These are phyloP conservation scores for Circinella minor DNA, from an alignment of 371 early-diverging fungal species.

Conservation along the genomic window DNA sequence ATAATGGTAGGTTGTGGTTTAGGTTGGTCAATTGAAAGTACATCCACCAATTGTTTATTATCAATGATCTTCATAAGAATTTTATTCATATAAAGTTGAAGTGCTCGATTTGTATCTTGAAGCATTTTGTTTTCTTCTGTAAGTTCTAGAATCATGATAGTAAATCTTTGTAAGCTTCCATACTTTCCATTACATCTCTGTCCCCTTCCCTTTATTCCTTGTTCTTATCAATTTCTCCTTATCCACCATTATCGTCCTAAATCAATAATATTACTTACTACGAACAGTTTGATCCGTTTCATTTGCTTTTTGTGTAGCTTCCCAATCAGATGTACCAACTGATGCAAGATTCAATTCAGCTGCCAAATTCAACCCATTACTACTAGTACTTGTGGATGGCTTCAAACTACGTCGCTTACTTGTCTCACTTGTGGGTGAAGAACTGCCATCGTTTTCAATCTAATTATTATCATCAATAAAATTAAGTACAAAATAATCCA, in stretches of 20 bases:
- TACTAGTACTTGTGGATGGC: slow-evolving; percentile 26
- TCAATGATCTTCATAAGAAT: slow-evolving; percentile 55
- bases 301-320: slow-evolving; percentile 26
- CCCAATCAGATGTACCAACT: slow-evolving; percentile 27
- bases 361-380: slow-evolving; percentile 54
- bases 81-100: slow-evolving; percentile 57
- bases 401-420: slow-evolving; percentile 23
- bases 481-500: too few relatives aligned
- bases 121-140: slow-evolving; percentile 48
- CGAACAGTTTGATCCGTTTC: slow-evolving; percentile 30
- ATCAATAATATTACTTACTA: slow-evolving; percentile 18
- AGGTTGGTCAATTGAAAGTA: slow-evolving; percentile 54
- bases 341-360: slow-evolving; percentile 65
- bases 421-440: slow-evolving; percentile 1
- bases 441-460: slow-evolving; percentile 5
- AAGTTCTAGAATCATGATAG: slow-evolving; percentile 30
- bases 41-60: slow-evolving; percentile 51
- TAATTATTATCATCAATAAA: not conserved
- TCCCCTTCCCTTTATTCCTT: too few relatives aligned
- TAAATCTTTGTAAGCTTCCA: too few relatives aligned
- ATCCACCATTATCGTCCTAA: too few relatives aligned
- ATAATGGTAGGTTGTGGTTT: slow-evolving; percentile 20
- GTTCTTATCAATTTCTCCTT: too few relatives aligned
- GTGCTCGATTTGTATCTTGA: slow-evolving; percentile 51
- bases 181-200: too few relatives aligned